Evolutionary conservation across 176 grass and related monocot genomes (phyloP), one percentile per base, ranked within the genome.

Genomic region (Elaeis guineensis): DNA sequence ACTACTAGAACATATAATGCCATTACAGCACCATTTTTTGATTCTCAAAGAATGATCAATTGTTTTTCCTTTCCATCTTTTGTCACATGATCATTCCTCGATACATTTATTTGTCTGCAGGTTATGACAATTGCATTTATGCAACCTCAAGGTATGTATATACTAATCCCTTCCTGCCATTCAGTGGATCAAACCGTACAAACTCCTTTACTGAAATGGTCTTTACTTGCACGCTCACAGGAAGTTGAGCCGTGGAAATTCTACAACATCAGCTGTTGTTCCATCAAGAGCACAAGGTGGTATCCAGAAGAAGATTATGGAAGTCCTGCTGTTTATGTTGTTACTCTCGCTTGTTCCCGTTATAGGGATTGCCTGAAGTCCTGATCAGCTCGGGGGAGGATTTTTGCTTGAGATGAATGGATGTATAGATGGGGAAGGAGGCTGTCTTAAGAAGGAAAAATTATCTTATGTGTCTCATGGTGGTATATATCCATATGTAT

Each of bases 101-200:
- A 44, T 44, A 12, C 35, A 49, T 69, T 15, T 25, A 14, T 74
- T 69, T 17, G 23, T 14, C 66, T 77, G 57, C 87, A 96, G 92
- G 92, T 70, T 96, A 96, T 28, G 92, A 96, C 69, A 67, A 75
- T 18, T 96, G 92, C 25, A 32, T 88, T 25, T 96, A 90, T 74
- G 23, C 73, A 52, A 80, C 80, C 35, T 67, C 87, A 3, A 81
- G 87, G 92, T 96, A 87, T 3, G 69, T 19, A 25, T 57, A 55
- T 25, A 60, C 52, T 12, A 44, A 44, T 12, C 35, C 9, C 9
- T 14, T 14, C 8, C 11, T 44, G 14, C 11, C 35, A 14, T 44
- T 44, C 9, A 12, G 8, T 44, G 11, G 35, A 44, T 44, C 35
- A 44, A 44, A 44, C 11, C 3, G 11, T 44, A 44, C 35, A 44